A percentile compares a stretch with the other conserved stretches of the same genome.
Evolutionary conservation across 1,284 basidiomycete species (phyloP).

Genomic region (Sporisorium scitamineum): DNA sequence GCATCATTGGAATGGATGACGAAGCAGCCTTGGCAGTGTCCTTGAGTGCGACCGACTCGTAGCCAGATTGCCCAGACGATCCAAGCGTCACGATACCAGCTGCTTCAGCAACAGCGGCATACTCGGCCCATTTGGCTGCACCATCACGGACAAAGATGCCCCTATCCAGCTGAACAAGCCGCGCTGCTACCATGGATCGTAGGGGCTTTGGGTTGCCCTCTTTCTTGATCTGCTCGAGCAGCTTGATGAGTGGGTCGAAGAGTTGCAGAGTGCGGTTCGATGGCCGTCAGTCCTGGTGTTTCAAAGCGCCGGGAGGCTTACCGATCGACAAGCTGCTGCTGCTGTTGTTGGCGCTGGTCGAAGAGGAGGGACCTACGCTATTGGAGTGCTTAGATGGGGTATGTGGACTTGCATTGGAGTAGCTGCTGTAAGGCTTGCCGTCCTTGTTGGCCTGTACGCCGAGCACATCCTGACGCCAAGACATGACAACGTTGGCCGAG

Average conservation of each 20-base stretch:
- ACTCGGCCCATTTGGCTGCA: constrained; percentile 58
- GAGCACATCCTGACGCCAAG: constrained; percentile 65
- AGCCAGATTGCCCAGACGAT: constrained; percentile 37
- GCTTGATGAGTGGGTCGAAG: constrained; percentile 53
- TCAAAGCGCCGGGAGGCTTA: constrained; percentile 31
- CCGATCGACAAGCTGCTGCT: constrained; percentile 4
- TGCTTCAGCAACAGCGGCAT: constrained; percentile 57
- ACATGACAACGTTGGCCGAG: constrained; percentile 55
- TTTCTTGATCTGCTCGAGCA: constrained; percentile 52
- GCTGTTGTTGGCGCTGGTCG: background rate
- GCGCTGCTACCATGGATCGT: constrained; percentile 46
- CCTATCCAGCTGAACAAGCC: constrained; percentile 38
- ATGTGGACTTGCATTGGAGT: constrained; percentile 18
- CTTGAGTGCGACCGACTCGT: constrained; percentile 57
- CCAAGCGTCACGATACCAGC: constrained; percentile 58
- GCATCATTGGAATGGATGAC: constrained; percentile 26
- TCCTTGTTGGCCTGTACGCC: constrained; percentile 49
- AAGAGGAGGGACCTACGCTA: background rate
- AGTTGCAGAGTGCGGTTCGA: constrained; percentile 42
- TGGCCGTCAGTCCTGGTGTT: constrained; percentile 34
- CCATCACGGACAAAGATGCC: constrained; percentile 55
- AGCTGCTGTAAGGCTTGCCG: constrained; percentile 51
- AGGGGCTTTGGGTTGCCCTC: constrained; percentile 55
- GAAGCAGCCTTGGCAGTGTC: constrained; percentile 26
- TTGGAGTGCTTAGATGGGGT: constrained; percentile 27